Evolutionary conservation across 2,329 filamentous ascomycete species (phyloP), one percentile per base, ranked within the genome.

Genomic region (Fusarium coffeatum): DNA sequence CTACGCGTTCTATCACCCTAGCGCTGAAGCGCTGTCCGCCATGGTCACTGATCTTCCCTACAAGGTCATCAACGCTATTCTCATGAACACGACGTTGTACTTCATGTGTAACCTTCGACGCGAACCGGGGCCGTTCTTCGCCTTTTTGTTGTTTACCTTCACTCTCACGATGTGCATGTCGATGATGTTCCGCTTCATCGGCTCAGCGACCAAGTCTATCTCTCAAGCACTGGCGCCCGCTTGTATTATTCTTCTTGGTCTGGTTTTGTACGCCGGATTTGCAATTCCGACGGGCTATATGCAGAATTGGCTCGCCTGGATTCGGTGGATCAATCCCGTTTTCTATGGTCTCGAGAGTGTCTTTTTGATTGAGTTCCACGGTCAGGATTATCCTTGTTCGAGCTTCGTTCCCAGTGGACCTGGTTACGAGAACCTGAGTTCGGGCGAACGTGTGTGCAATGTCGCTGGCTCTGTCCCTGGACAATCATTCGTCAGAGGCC

Each of bases 21-120:
- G 69, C 10, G 69, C 76, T 0, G 73, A 77, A 6, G 72, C 75
- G 0, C 20, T 75, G 1, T 58, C 73, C 0, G 60, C 64, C 2
- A 69, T 73, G 43, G 20, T 63, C 8, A 59, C 55, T 3, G 72
- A 75, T 28, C 27, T 75, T 6, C 73, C 73, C 0, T 68, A 66
- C 48, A 72, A 75, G 46, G 20, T 70, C 2, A 28, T 64, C 22
- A 72, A 74, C 9, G n/a, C 60, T 0, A 59, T 86, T 4, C 77
- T 91, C 5, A 51, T 73, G 32, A 73, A 72, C 13, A 57, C 62
- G 1, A 64, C 86, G 1, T 76, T 92, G 0, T 92, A 92, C 78
- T 91, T 91, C 76, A 86, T 92, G 86, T 86, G 87, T 0, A 86
- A 89, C 85, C 3, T 92, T 85, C 15, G 87, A 89, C 78, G 79